A percentile compares a stretch with the other conserved stretches of the same genome.
These are phyloP conservation scores for Aureobasidium sp. DNA, from an alignment of 2,329 filamentous ascomycete species.

Conservation along the genomic window DNA sequence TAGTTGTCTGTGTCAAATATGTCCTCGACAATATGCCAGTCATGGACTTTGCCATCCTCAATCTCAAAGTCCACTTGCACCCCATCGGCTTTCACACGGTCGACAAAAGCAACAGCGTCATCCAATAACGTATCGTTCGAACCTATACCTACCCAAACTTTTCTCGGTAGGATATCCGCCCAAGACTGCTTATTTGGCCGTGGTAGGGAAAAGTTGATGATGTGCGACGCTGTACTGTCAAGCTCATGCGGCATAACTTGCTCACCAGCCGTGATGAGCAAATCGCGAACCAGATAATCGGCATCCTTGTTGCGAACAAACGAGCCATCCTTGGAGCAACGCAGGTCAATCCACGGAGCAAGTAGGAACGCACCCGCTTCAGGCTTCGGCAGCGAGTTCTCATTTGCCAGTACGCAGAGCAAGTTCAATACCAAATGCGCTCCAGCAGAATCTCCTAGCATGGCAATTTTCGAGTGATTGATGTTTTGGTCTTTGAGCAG, in stretches of 20 bases:
- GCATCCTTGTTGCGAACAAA: background rate
- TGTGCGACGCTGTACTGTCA: background rate
- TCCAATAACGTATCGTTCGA: constrained; percentile 2
- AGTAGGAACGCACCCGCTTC: background rate
- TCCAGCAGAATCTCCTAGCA: background rate
- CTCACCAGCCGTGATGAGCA: background rate
- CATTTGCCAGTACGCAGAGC: background rate
- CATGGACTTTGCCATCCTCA: constrained; percentile 1
- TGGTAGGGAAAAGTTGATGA: background rate
- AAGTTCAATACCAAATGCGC: background rate
- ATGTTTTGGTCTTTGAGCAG: background rate
- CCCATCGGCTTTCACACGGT: background rate
- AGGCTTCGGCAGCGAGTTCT: background rate
- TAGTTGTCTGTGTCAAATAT: background rate
- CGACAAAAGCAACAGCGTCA: constrained; percentile 5
- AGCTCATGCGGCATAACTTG: background rate
- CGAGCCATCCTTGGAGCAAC: constrained; percentile 1
- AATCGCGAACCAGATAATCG: background rate
- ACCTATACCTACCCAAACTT: constrained; percentile 9
- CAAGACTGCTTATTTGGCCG: background rate
- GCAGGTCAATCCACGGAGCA: constrained; percentile 12
- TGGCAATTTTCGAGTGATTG: background rate
- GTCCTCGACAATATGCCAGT: background rate
- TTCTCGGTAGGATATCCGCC: background rate
- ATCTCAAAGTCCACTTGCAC: constrained; percentile 1